Percentiles rank a stretch among this genome's conserved stretches.
Evolutionary conservation across 129 eudicot species (phyloP).

Genomic region (Escallonia rubra): DNA sequence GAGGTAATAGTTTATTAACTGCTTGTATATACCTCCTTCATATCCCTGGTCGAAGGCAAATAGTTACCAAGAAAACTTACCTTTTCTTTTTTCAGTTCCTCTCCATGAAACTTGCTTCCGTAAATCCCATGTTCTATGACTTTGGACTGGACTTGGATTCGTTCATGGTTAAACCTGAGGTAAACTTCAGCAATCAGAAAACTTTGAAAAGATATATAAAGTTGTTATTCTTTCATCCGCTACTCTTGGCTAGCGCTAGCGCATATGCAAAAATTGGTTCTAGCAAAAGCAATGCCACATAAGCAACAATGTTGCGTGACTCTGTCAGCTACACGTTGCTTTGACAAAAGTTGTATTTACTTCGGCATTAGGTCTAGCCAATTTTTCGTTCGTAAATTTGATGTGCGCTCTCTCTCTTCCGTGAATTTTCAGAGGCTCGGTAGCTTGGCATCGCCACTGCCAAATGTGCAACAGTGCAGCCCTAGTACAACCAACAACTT

Average conservation of each 20-base stretch:
- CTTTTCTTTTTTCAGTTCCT: conserved; percentile 56
- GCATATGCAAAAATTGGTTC: no score
- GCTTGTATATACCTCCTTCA: not conserved
- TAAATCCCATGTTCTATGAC: conserved; percentile 75
- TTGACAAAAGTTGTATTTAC: no score
- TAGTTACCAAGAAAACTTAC: not conserved
- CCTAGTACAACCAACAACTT: conserved; percentile 32
- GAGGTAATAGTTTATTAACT: conserved; percentile 44
- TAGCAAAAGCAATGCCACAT: no score
- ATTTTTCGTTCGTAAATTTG: no score
- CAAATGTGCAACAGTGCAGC: conserved; percentile 40
- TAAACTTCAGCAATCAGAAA: conserved; percentile 16
- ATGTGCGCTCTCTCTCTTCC: not conserved
- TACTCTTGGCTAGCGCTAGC: not conserved
- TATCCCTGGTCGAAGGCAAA: not conserved
- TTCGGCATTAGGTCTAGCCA: no score
- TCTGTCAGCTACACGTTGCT: no score
- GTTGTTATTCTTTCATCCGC: not conserved
- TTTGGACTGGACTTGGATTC: conserved; percentile 76
- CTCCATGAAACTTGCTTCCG: conserved; percentile 80
- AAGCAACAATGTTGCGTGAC: no score
- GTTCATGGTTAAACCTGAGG: conserved; percentile 69
- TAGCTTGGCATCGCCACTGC: conserved; percentile 44
- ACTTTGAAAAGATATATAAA: not conserved
- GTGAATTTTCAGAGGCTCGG: conserved; percentile 37